Conservation (phyloP, 2,329 filamentous ascomycete genomes). For the Colletotrichum theobromicola region DNA sequence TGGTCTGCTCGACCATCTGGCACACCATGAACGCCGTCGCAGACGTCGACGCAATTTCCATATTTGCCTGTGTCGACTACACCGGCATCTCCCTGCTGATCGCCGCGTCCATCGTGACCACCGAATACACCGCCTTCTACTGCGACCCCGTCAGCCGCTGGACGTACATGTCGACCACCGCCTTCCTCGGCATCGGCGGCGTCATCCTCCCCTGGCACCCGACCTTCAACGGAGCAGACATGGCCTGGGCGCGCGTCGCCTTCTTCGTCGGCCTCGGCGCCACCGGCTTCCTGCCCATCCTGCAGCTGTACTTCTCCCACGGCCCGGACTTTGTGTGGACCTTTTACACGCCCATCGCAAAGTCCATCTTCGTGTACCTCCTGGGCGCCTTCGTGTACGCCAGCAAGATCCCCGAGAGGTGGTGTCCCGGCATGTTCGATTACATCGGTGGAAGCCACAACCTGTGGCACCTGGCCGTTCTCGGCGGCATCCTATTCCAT, state of each 20-base stretch:
- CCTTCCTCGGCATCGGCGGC: conserved; percentile 81
- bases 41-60: conserved; percentile 85
- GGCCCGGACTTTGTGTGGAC: conserved; percentile 81
- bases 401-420: conserved; percentile 90
- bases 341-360: conserved; percentile 87
- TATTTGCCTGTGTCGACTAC: conserved; percentile 98
- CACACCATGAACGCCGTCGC: conserved; percentile 99
- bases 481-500: conserved; percentile 96
- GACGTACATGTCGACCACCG: conserved; percentile 84
- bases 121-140: conserved; percentile 98
- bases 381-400: conserved; percentile 87
- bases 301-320: conserved; percentile 81
- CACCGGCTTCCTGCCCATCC: conserved; percentile 87
- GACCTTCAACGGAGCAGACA: conserved; percentile 88
- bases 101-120: conserved; percentile 95
- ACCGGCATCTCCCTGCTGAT: conserved; percentile 96
- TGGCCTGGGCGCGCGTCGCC: conserved; percentile 89
- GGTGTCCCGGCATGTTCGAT: conserved; percentile 91
- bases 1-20: conserved; percentile 95
- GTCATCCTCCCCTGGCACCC: conserved; percentile 97
- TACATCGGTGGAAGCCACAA: conserved; percentile 97
- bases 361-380: conserved; percentile 87
- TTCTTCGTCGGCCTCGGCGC: conserved; percentile 89
- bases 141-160: conserved; percentile 89
- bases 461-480: conserved; percentile 93